phyloP scores from a whole-genome alignment of 768 basidiomycete genomes.

The Leccinum uliginosum region DNA sequence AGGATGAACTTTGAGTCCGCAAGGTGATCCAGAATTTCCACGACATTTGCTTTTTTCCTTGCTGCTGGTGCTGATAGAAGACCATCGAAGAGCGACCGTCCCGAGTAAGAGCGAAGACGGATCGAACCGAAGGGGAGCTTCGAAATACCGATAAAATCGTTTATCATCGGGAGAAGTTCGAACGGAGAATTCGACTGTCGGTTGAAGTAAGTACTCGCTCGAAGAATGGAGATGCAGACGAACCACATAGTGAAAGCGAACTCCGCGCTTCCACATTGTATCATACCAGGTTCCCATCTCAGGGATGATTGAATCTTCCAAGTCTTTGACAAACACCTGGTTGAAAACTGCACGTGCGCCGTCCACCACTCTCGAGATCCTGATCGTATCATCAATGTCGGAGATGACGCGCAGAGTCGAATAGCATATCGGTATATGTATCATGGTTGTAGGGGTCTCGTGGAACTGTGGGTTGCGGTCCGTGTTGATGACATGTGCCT shows the following conservation, averaged over 20 bases:
- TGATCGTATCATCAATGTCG: constrained; percentile 90
- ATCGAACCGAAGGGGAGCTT: constrained; percentile 73
- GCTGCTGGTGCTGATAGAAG: constrained; percentile 78
- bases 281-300: constrained; percentile 82
- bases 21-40: constrained; percentile 76
- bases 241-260: constrained; percentile 86
- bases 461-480: constrained; percentile 43
- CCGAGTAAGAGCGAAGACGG: constrained; percentile 80
- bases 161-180: constrained; percentile 75
- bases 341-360: constrained; percentile 83
- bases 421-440: constrained; percentile 51
- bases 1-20: constrained; percentile 73
- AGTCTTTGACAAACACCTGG: constrained; percentile 87
- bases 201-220: constrained; percentile 3
- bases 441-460: constrained; percentile 19
- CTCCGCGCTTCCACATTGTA: constrained; percentile 63
- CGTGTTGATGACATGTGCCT: constrained; percentile 39
- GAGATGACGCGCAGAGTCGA: constrained; percentile 77
- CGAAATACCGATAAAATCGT: constrained; percentile 68
- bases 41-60: constrained; percentile 75
- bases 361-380: constrained; percentile 58
- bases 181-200: constrained; percentile 82
- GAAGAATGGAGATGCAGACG: constrained; percentile 27
- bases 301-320: constrained; percentile 72
- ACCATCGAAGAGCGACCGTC: constrained; percentile 77